A percentile compares a stretch with the other conserved stretches of the same genome.
Evolutionary conservation across 2,329 filamentous ascomycete genomes (phyloP).

Genomic region (Rutstroemia sp.): DNA sequence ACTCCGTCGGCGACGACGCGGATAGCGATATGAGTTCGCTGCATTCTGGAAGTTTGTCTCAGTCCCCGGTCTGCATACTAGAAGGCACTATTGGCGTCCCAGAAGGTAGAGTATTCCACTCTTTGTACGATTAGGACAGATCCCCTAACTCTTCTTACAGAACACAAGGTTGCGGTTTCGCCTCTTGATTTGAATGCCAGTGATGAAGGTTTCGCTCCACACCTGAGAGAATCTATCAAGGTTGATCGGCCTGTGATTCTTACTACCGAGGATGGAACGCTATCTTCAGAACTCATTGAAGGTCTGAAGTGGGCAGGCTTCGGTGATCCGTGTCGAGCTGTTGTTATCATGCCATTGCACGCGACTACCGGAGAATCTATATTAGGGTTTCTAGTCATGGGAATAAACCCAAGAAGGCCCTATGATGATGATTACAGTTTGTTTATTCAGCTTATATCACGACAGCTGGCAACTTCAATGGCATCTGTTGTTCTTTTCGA

Average conservation of each 20-base stretch:
- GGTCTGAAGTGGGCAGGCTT: slow-evolving; percentile 65
- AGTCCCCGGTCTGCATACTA: slow-evolving; percentile 57
- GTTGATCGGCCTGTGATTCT: slow-evolving; percentile 60
- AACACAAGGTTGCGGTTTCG: slow-evolving; percentile 52
- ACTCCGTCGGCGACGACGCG: slow-evolving; percentile 63
- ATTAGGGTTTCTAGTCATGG: slow-evolving; percentile 72
- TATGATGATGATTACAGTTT: slow-evolving; percentile 76
- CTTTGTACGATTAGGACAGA: not conserved
- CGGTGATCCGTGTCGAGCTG: slow-evolving; percentile 59
- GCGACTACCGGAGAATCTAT: slow-evolving; percentile 65
- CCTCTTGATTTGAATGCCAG: slow-evolving; percentile 63
- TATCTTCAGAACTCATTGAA: slow-evolving; percentile 57
- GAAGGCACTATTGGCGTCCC: slow-evolving; percentile 68
- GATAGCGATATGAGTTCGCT: slow-evolving; percentile 65
- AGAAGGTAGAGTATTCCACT: slow-evolving; percentile 29
- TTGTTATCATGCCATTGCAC: slow-evolving; percentile 73
- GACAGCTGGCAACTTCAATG: slow-evolving; percentile 71
- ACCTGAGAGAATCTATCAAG: slow-evolving; percentile 70
- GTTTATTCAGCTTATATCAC: slow-evolving; percentile 66
- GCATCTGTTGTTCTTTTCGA: slow-evolving; percentile 78
- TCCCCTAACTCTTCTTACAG: slow-evolving; percentile 40
- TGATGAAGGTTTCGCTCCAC: slow-evolving; percentile 66
- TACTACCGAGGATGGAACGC: slow-evolving; percentile 56
- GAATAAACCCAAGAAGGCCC: slow-evolving; percentile 68
- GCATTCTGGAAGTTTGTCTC: slow-evolving; percentile 56